A percentile compares a stretch with the other conserved stretches of the same genome.
phyloP scores from a whole-genome alignment of 1,284 basidiomycete species.

The Sphaerobolus stellatus region DNA sequence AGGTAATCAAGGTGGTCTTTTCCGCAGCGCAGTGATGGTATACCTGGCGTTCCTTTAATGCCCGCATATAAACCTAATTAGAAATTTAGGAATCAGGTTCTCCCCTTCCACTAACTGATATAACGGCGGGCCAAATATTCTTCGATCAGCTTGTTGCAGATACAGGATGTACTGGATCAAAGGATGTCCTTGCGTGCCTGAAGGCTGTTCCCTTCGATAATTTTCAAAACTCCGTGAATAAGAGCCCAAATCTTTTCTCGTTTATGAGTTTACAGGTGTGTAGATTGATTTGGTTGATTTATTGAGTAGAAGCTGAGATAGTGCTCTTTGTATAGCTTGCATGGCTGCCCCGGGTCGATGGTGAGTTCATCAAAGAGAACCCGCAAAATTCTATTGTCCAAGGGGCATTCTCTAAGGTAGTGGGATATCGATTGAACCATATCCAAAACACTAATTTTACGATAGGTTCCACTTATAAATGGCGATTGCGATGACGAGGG shows the following conservation, averaged over 20 bases:
- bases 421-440: not conserved
- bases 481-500: slow-evolving; percentile 21
- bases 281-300: not conserved
- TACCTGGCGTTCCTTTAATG: not conserved
- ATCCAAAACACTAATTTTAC: not conserved
- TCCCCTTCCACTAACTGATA: slow-evolving; percentile 8
- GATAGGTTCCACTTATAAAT: slow-evolving; percentile 17
- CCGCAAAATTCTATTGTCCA: slow-evolving; percentile 9
- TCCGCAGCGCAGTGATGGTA: slow-evolving; percentile 19
- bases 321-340: not conserved
- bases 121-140: slow-evolving; percentile 13
- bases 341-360: slow-evolving; percentile 14
- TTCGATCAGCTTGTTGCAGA: slow-evolving; percentile 13
- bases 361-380: slow-evolving; percentile 15
- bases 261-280: slow-evolving; percentile 6
- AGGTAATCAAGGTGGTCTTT: slow-evolving; percentile 15
- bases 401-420: slow-evolving; percentile 16
- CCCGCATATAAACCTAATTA: not conserved
- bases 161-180: slow-evolving; percentile 4
- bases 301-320: not conserved
- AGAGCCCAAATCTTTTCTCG: slow-evolving; percentile 1
- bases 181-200: slow-evolving; percentile 4
- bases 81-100: slow-evolving; percentile 11
- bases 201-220: slow-evolving; percentile 4
- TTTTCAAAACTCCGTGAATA: slow-evolving; percentile 9